Percentiles rank a stretch among this genome's conserved stretches.
Evolutionary conservation across 139 green algal species (phyloP).

Genomic region (Axilococcus clingmanii): DNA sequence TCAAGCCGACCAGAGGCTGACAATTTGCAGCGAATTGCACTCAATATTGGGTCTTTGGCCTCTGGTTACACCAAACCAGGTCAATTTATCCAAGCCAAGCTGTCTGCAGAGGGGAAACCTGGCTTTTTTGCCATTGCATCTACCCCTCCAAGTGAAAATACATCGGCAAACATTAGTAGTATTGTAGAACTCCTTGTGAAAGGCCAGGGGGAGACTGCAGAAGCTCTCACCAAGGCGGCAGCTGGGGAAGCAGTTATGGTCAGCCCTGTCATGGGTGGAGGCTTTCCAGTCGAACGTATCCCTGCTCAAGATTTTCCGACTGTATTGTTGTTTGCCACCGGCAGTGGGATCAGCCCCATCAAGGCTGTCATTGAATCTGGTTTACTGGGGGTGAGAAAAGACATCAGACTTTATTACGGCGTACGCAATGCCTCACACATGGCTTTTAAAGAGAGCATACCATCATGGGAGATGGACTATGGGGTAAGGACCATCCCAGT

Average conservation of each 20-base stretch:
- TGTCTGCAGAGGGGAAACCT: slow-evolving; percentile 57
- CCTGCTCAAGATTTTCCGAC: slow-evolving; percentile 41
- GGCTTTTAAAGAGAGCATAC: slow-evolving; percentile 35
- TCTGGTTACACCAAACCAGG: slow-evolving; percentile 66
- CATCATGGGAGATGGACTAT: slow-evolving; percentile 40
- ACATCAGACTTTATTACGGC: slow-evolving; percentile 72
- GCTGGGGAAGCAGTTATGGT: slow-evolving; percentile 15
- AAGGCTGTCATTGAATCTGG: slow-evolving; percentile 65
- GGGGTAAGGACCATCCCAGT: slow-evolving; percentile 59
- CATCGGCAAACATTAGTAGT: slow-evolving; percentile 22
- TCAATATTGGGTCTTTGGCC: slow-evolving; percentile 50
- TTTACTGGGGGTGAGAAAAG: slow-evolving; percentile 30
- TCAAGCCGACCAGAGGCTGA: slow-evolving; percentile 9
- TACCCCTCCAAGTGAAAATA: slow-evolving; percentile 40
- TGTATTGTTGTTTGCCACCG: slow-evolving; percentile 73
- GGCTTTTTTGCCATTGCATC: slow-evolving; percentile 89
- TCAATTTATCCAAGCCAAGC: slow-evolving; percentile 72
- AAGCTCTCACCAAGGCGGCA: slow-evolving; percentile 29
- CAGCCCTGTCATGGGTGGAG: slow-evolving; percentile 65
- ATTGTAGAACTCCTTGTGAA: slow-evolving; percentile 62
- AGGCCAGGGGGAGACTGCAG: slow-evolving; percentile 41
- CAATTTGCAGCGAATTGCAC: slow-evolving; percentile 38
- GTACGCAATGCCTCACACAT: slow-evolving; percentile 25
- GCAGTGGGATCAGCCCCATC: slow-evolving; percentile 62
- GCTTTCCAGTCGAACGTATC: slow-evolving; percentile 75